A percentile compares a stretch with the other conserved stretches of the same genome.
These are phyloP conservation scores for Myxozyma monticola DNA, from an alignment of 805 yeast species.

Conservation along the genomic window DNA sequence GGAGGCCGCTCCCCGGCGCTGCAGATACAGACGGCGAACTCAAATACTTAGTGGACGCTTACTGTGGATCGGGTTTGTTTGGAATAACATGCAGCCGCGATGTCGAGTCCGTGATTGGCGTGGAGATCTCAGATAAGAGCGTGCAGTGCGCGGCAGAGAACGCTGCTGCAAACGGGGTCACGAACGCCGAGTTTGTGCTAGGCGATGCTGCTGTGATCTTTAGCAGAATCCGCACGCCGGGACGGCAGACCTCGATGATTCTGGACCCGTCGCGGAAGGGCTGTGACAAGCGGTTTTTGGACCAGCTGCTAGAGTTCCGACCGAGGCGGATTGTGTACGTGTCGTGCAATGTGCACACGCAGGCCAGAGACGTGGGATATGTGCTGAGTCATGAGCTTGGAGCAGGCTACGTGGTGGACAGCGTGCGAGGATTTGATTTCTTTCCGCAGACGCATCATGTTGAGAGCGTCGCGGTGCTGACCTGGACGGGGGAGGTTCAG, in stretches of 20 bases:
- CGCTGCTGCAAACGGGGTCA: constrained; percentile 71
- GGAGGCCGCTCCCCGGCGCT: constrained; percentile 40
- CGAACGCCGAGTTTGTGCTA: constrained; percentile 78
- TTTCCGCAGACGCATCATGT: constrained; percentile 95
- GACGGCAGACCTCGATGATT: constrained; percentile 77
- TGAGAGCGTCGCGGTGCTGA: constrained; percentile 78
- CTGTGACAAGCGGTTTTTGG: constrained; percentile 82
- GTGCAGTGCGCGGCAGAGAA: constrained; percentile 83
- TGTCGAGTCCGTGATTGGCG: constrained; percentile 87
- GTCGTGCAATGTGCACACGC: constrained; percentile 96
- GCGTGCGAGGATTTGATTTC: constrained; percentile 91
- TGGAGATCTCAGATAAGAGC: constrained; percentile 88
- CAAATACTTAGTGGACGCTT: constrained; percentile 83
- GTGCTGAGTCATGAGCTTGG: constrained; percentile 63
- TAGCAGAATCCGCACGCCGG: constrained; percentile 68
- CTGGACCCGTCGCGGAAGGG: constrained; percentile 98
- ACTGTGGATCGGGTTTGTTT: constrained; percentile 94
- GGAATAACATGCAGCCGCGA: constrained; percentile 80
- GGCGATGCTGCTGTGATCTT: constrained; percentile 94
- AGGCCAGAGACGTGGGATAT: constrained; percentile 89
- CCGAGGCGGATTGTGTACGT: constrained; percentile 92
- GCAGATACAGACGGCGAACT: background rate
- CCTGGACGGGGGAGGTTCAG: no score
- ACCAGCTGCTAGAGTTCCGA: constrained; percentile 76
- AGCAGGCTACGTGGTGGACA: constrained; percentile 67